phyloP scores from a whole-genome alignment of 768 basidiomycete species.

The Boletus rubescentipes region DNA sequence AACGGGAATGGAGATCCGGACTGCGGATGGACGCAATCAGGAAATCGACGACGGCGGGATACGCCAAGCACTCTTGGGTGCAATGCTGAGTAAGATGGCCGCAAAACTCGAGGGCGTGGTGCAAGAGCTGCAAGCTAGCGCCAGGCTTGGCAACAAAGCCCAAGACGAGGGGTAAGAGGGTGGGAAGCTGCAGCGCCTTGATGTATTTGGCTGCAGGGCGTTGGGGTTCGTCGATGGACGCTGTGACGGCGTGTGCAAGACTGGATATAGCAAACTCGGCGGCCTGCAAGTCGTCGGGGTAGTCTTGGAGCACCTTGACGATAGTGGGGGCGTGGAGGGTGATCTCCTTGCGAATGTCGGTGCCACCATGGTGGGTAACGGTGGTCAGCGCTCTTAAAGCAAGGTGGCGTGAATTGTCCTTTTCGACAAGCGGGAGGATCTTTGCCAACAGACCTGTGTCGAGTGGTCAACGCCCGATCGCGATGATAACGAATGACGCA shows the following conservation, averaged over 20 bases:
- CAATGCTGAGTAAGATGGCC: constrained; percentile 44
- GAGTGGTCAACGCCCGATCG: background rate
- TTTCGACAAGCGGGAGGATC: constrained; percentile 52
- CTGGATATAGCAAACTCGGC: constrained; percentile 52
- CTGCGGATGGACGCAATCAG: constrained; percentile 57
- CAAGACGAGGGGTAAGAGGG: constrained; percentile 43
- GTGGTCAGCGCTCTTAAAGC: constrained; percentile 56
- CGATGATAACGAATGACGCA: constrained; percentile 18
- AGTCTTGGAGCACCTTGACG: constrained; percentile 45
- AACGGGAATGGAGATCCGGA: constrained; percentile 52
- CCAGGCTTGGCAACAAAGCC: constrained; percentile 44
- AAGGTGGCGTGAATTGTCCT: constrained; percentile 47
- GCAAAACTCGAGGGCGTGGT: constrained; percentile 53
- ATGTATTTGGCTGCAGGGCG: constrained; percentile 37
- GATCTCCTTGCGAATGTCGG: constrained; percentile 48
- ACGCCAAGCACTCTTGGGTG: constrained; percentile 42
- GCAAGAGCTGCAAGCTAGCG: constrained; percentile 42
- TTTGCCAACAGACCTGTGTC: constrained; percentile 53
- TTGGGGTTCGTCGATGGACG: constrained; percentile 43
- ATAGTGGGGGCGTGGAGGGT: constrained; percentile 43
- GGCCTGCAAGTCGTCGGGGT: constrained; percentile 49
- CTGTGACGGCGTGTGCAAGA: constrained; percentile 50
- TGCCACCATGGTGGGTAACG: constrained; percentile 62
- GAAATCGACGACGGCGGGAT: constrained; percentile 45
- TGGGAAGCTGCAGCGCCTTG: constrained; percentile 42